A percentile compares a stretch with the other conserved stretches of the same genome.
Conservation (phyloP, 331 rosid genomes). For the Phaseolus coccineus region DNA sequence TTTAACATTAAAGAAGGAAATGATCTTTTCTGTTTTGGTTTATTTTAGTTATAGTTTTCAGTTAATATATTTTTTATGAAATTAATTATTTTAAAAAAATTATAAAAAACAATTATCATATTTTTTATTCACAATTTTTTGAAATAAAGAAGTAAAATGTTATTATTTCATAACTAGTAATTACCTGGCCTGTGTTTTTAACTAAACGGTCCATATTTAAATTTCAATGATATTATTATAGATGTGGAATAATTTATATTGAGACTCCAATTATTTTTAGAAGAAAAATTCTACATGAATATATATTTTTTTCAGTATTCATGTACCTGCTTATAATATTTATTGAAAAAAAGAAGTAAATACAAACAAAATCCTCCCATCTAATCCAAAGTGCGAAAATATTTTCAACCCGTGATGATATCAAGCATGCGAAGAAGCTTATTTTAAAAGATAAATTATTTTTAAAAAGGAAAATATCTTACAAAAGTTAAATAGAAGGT, state of each 20-base stretch:
- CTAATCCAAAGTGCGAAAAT: background rate
- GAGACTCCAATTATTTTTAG: too few relatives aligned
- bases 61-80: background rate
- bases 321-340: too few relatives aligned
- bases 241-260: too few relatives aligned
- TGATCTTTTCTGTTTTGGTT: background rate
- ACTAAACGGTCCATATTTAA: too few relatives aligned
- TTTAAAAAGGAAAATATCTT: background rate
- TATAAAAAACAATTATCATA: background rate
- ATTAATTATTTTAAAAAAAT: too few relatives aligned
- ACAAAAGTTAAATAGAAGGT: too few relatives aligned
- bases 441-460: background rate
- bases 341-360: background rate
- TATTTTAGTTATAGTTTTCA: background rate
- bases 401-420: background rate
- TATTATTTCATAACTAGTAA: too few relatives aligned
- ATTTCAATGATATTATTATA: too few relatives aligned
- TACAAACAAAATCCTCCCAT: background rate
- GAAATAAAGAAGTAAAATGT: background rate
- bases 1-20: background rate
- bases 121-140: background rate
- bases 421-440: background rate
- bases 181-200: too few relatives aligned
- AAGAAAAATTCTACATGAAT: too few relatives aligned
- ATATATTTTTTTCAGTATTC: too few relatives aligned